Base-by-base conservation (phyloP, 148 eudicot genomes). In the Spergularia bocconei region DNA sequence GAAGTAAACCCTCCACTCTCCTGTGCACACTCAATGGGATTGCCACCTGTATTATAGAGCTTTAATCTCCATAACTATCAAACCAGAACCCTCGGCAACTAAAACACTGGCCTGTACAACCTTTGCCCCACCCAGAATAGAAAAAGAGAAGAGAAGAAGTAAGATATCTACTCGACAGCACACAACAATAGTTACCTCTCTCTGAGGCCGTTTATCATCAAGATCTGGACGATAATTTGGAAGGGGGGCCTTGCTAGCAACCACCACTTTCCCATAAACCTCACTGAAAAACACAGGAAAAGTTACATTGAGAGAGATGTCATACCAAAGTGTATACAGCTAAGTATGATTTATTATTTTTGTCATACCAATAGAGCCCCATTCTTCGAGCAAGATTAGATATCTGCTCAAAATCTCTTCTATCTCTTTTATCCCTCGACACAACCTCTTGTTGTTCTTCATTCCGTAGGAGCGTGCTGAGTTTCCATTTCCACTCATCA, bases 401-500 rank as follows among this genome's bases (percentile, higher is more conserved):
- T 76, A 96, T 92, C 84, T 96, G 99, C 78, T 90, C 94, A 67
- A 67, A 92, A 79, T 92, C 99, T 86, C 98, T 86, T 71, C 94
- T 86, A 65, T 96, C 98, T 77, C 97, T 82, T 81, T 91, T 96
- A 82, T 96, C 99, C 79, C 84, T 87, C 25, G 99, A 92, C 47
- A 91, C 85, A 74, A 96, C 88, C 84, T 96, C 99, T 73, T 86
- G 91, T 58, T 96, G 97, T 44, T 82, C 79, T 73, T 92, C 98
- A 88, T 72, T 91, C 51, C 88, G 92, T 67, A 81, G 86, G 73
- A 96, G 85, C 90, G 88, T 78, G 85, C 91, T 88, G 78, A 96
- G 97, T 76, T 96, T 96, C 98, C 98, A 92, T 85, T 91, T 96
- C 99, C 99, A 96, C 84, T 92, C 97, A 78, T 96, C 99, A 77